These are phyloP conservation scores for Fusarium kyushuense DNA, from an alignment of 2,329 filamentous ascomycete species.

Conservation along the genomic window DNA sequence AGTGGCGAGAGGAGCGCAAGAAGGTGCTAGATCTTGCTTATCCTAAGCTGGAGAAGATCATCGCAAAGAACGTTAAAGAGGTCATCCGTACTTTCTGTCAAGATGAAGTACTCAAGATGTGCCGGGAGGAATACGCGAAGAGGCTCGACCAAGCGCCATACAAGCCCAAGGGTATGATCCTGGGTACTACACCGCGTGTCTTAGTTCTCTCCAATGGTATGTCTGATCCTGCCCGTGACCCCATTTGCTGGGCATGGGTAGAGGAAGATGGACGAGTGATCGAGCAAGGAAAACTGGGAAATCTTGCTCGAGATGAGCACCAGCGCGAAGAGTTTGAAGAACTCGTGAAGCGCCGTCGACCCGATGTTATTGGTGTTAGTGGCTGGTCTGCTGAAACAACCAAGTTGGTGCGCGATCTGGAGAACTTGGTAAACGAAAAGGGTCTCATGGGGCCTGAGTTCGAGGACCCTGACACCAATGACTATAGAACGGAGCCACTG, in stretches of 20 bases:
- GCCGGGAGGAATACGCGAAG: constrained; percentile 88
- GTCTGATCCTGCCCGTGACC: constrained; percentile 78
- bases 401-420: constrained; percentile 83
- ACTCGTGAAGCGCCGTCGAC: constrained; percentile 81
- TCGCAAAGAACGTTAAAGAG: constrained; percentile 94
- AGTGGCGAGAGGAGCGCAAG: constrained; percentile 90
- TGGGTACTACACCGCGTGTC: constrained; percentile 89
- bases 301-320: constrained; percentile 77
- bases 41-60: constrained; percentile 82
- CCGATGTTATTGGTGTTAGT: constrained; percentile 90
- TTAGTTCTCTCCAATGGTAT: constrained; percentile 88
- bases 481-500: constrained; percentile 81
- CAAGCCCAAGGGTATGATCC: constrained; percentile 91
- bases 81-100: constrained; percentile 94
- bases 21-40: constrained; percentile 87
- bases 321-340: constrained; percentile 80
- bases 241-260: constrained; percentile 90
- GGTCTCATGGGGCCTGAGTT: constrained; percentile 84
- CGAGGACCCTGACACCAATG: constrained; percentile 80
- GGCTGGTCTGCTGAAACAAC: constrained; percentile 90
- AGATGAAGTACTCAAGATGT: constrained; percentile 87
- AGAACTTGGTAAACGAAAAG: constrained; percentile 81
- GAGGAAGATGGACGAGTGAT: constrained; percentile 91
- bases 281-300: constrained; percentile 88
- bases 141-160: constrained; percentile 96